Evolutionary conservation across 1,284 basidiomycete genomes (phyloP), one percentile per base, ranked within the genome.

Genomic region (Microbotryum violaceum): DNA sequence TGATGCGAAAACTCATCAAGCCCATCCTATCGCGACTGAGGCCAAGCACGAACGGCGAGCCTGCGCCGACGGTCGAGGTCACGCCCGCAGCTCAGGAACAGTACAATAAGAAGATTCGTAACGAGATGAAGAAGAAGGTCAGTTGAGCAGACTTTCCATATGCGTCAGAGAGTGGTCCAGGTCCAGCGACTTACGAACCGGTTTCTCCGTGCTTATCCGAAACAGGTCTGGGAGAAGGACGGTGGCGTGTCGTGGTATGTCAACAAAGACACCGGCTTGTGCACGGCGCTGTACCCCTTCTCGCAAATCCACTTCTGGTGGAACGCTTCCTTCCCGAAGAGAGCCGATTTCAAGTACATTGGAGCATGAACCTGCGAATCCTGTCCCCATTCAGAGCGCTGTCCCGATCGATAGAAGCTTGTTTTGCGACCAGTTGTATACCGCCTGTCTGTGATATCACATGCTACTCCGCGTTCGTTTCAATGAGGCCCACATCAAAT

Each of bases 231-330:
- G 67, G 67, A 69, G 59, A 61, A 64, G 54, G 60, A 67, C 33
- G 65, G 65, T 31, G 56, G 62, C 14, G 67, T 66, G 65, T 58
- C 57, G 27, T 68, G 66, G 66, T 68, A 68, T 31, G 64, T 66
- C 53, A 64, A 68, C 50, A 49, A 52, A 42, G 31, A 56, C 33
- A 64, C 61, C 12, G 64, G 66, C 4, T 25, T 62, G 5, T 68
- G 64, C 49, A 63, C 64, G 29, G 64, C 64, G 9, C 53, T 68
- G 9, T 68, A 66, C 37, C 66, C 66, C 0, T 66, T 56, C 52
- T 66, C 64, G 8, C 66, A 68, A 25, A 51, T 62, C 23, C 55
- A 66, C 53, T 68, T 68, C 61, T 67, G 66, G 66, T 61, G 66
- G n/a, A 25, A 31, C n/a, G 58, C 55, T n/a, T 57, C 61, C 14